These are phyloP conservation scores for Ascochyta koolunga DNA, from an alignment of 2,329 filamentous ascomycete genomes.

Conservation along the genomic window DNA sequence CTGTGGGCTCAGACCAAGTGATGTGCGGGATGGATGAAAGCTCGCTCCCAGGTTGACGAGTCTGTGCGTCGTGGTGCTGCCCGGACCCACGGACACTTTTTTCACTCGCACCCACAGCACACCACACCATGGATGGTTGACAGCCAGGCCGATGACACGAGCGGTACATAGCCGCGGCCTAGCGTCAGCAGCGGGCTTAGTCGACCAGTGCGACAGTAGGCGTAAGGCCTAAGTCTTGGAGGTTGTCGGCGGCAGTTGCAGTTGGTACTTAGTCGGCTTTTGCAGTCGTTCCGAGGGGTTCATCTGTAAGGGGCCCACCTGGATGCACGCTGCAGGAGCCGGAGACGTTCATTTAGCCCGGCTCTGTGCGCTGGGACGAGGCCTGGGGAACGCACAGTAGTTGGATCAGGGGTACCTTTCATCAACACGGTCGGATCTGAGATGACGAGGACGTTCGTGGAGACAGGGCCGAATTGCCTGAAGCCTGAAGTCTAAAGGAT, in stretches of 20 bases:
- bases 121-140: slow-evolving; percentile 21
- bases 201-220: neutral
- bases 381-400: slow-evolving; percentile 30
- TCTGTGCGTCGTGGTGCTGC: slow-evolving; percentile 28
- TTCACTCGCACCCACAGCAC: slow-evolving; percentile 1
- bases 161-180: slow-evolving; percentile 31
- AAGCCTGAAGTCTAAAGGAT: too few relatives aligned
- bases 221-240: neutral
- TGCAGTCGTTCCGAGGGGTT: slow-evolving; percentile 18
- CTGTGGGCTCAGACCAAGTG: slow-evolving; percentile 43
- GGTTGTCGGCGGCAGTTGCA: slow-evolving; percentile 9
- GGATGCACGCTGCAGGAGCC: slow-evolving; percentile 26
- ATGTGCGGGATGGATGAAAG: slow-evolving; percentile 49
- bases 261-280: slow-evolving; percentile 6
- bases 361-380: slow-evolving; percentile 40
- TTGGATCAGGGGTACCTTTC: slow-evolving; percentile 28
- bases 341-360: slow-evolving; percentile 33
- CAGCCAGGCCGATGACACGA: slow-evolving; percentile 19
- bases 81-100: slow-evolving; percentile 26
- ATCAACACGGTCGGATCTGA: slow-evolving; percentile 26
- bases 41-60: slow-evolving; percentile 20
- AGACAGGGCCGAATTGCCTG: slow-evolving; percentile 34
- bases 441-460: slow-evolving; percentile 33
- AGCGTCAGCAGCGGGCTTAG: slow-evolving; percentile 27
- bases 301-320: slow-evolving; percentile 26